These are phyloP conservation scores for Halophytophthora batemanensis DNA, from an alignment of 352 stramenopile species.

Conservation along the genomic window DNA sequence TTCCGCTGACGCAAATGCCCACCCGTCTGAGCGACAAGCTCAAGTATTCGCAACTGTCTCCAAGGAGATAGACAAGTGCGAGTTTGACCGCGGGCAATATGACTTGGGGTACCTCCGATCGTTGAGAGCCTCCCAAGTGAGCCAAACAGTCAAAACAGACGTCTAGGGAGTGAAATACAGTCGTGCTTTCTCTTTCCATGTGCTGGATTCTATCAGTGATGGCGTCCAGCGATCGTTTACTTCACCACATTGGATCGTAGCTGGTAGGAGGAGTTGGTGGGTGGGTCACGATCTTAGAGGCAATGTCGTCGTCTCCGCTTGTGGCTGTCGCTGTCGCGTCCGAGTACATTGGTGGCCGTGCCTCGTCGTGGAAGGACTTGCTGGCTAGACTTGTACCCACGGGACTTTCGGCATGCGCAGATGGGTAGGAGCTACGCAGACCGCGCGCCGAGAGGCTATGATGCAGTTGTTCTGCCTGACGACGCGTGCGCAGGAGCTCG, in stretches of 20 bases:
- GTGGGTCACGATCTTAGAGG: slow-evolving; percentile 45
- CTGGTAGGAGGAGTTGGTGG: slow-evolving; percentile 16
- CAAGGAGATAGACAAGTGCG: slow-evolving; percentile 52
- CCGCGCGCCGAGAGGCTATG: slow-evolving; percentile 51
- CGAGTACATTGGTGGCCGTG: slow-evolving; percentile 32
- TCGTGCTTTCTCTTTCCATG: no score
- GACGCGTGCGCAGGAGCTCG: slow-evolving; percentile 41
- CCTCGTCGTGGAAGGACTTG: slow-evolving; percentile 15
- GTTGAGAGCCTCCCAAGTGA: slow-evolving; percentile 15
- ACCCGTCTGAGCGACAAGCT: slow-evolving; percentile 8
- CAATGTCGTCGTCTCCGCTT: slow-evolving; percentile 32
- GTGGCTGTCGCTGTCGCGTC: slow-evolving; percentile 19
- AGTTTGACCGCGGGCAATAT: slow-evolving; percentile 65
- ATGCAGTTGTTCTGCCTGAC: slow-evolving; percentile 51
- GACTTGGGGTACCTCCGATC: slow-evolving; percentile 46
- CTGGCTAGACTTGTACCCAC: slow-evolving; percentile 1
- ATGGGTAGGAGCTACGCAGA: slow-evolving; percentile 31
- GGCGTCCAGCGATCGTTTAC: not conserved
- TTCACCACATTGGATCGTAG: slow-evolving; percentile 7
- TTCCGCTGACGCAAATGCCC: not conserved
- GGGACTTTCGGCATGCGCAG: slow-evolving; percentile 6
- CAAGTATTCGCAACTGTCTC: slow-evolving; percentile 27
- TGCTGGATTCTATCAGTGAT: not conserved
- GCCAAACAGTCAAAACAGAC: no score
- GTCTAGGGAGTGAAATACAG: no score